These are phyloP conservation scores for Odontarrhena argentea DNA, from an alignment of 345 rosid species.

Conservation along the genomic window DNA sequence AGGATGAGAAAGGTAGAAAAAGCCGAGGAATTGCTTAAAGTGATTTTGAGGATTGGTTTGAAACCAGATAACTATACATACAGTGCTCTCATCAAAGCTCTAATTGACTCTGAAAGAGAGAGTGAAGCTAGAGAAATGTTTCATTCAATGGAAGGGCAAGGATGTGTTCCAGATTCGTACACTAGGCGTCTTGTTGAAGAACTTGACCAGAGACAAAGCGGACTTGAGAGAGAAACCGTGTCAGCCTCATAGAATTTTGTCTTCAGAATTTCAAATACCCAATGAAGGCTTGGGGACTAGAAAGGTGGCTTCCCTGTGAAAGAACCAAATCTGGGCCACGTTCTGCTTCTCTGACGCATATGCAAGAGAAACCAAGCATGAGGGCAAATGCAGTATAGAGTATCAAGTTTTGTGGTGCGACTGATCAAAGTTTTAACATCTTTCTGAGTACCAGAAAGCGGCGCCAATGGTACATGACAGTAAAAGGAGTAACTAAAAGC, in stretches of 20 bases:
- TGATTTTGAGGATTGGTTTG: conserved; percentile 59
- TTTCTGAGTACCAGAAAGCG: conserved; percentile 19
- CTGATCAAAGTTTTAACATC: conserved; percentile 16
- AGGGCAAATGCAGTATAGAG: conserved; percentile 10
- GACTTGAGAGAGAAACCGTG: conserved; percentile 16
- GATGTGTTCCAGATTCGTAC: conserved; percentile 63
- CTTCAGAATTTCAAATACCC: conserved; percentile 3
- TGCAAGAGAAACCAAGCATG: conserved; percentile 16
- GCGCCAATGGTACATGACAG: conserved; percentile 20
- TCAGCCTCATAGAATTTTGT: conserved; percentile 28
- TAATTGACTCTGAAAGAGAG: conserved; percentile 54
- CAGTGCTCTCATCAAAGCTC: conserved; percentile 53
- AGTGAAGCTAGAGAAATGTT: conserved; percentile 65
- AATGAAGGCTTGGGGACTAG: conserved; percentile 2
- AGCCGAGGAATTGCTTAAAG: conserved; percentile 58
- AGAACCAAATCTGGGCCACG: conserved; percentile 15
- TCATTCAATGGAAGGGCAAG: conserved; percentile 59
- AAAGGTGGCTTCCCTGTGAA: conserved; percentile 1
- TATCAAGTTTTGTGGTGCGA: conserved; percentile 22
- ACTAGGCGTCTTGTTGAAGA: conserved; percentile 51
- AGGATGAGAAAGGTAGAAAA: conserved; percentile 56
- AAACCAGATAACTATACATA: conserved; percentile 70
- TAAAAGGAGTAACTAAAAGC: not conserved
- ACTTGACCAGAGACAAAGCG: conserved; percentile 30
- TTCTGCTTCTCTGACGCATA: conserved; percentile 11